Percentiles rank a stretch among this genome's conserved stretches.
These are phyloP conservation scores for Polyplosphaeria fusca DNA, from an alignment of 495 filamentous ascomycete species.

Conservation along the genomic window DNA sequence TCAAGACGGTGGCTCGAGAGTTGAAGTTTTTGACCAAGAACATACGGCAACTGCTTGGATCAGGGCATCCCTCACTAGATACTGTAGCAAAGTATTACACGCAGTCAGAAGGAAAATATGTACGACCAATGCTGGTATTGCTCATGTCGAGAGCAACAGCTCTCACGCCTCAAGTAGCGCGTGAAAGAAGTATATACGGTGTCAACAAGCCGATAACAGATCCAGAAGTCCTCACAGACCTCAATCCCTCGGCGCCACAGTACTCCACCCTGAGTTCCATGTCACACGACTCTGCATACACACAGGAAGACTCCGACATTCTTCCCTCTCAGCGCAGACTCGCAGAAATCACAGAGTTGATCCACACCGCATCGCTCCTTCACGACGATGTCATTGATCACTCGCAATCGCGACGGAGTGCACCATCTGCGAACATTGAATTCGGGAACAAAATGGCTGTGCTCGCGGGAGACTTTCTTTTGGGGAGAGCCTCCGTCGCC, in stretches of 20 bases:
- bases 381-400: conserved; percentile 99
- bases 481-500: conserved; percentile 90
- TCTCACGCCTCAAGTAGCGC: conserved; percentile 63
- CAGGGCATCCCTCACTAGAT: conserved; percentile 88
- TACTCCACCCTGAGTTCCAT: conserved; percentile 47
- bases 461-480: conserved; percentile 88
- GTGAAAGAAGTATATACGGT: conserved; percentile 34
- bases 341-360: conserved; percentile 94
- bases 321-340: conserved; percentile 88
- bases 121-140: conserved; percentile 87
- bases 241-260: conserved; percentile 59
- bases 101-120: conserved; percentile 92
- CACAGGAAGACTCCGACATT: conserved; percentile 63
- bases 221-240: conserved; percentile 69
- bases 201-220: conserved; percentile 80
- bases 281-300: conserved; percentile 50
- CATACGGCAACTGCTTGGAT: conserved; percentile 81
- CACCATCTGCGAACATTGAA: conserved; percentile 82
- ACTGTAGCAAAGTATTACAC: conserved; percentile 98
- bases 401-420: conserved; percentile 74
- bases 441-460: conserved; percentile 99
- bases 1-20: conserved; percentile 79
- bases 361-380: conserved; percentile 92
- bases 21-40: conserved; percentile 91
- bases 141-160: conserved; percentile 94